Evolutionary conservation across 306 rosid species (phyloP).

Genomic region (Fagus crenata): DNA sequence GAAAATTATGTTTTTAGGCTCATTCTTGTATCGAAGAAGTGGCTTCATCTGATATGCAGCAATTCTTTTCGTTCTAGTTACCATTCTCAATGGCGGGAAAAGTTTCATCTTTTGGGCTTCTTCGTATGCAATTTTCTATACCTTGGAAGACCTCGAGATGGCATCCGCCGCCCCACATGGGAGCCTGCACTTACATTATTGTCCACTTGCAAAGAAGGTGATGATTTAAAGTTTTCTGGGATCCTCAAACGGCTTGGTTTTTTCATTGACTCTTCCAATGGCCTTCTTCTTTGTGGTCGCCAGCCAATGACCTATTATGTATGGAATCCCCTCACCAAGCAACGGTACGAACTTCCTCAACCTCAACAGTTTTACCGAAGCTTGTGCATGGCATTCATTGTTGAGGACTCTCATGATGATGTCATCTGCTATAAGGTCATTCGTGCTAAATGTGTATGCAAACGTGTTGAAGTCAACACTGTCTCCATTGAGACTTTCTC

Average conservation of each 20-base stretch:
- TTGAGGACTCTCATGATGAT: slow-evolving; percentile 45
- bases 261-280: slow-evolving; percentile 64
- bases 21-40: slow-evolving; percentile 59
- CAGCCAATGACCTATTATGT: slow-evolving; percentile 65
- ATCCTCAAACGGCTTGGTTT: slow-evolving; percentile 59
- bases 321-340: slow-evolving; percentile 56
- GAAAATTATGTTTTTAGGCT: slow-evolving; percentile 49
- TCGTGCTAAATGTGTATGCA: slow-evolving; percentile 70
- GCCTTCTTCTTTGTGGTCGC: slow-evolving; percentile 66
- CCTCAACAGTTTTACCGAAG: slow-evolving; percentile 65
- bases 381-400: slow-evolving; percentile 62
- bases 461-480: slow-evolving; percentile 51
- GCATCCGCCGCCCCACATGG: slow-evolving; percentile 52
- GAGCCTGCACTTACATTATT: slow-evolving; percentile 71
- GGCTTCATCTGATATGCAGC: slow-evolving; percentile 59
- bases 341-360: slow-evolving; percentile 49
- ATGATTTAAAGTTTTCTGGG: slow-evolving; percentile 59
- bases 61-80: slow-evolving; percentile 51
- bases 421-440: slow-evolving; percentile 50
- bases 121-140: slow-evolving; percentile 63
- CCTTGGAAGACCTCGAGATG: slow-evolving; percentile 59
- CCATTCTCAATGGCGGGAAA: slow-evolving; percentile 45
- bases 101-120: slow-evolving; percentile 64
- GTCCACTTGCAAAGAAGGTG: slow-evolving; percentile 75
- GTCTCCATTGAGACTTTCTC: slow-evolving; percentile 80